These are phyloP conservation scores for Agroathelia rolfsii DNA, from an alignment of 1,284 basidiomycete species.

Conservation along the genomic window DNA sequence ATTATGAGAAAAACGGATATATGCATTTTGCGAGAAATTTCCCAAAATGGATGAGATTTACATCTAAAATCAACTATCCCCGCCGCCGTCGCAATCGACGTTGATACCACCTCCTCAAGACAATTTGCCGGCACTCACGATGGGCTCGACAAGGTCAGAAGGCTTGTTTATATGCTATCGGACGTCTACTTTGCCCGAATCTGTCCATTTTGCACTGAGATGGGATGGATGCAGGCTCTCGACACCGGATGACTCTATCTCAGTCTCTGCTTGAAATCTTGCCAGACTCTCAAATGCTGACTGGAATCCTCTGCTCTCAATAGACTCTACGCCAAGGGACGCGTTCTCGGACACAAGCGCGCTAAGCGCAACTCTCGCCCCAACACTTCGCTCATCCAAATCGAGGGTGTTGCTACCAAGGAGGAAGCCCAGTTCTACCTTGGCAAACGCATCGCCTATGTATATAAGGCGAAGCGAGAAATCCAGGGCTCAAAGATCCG, in stretches of 20 bases:
- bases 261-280: conserved; percentile 5
- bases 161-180: conserved; percentile 7
- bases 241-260: conserved; percentile 20
- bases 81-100: no score
- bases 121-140: no score
- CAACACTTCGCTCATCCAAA: conserved; percentile 93
- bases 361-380: conserved; percentile 94
- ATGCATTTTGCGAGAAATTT: no score
- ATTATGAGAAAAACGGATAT: no score
- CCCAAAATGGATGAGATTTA: no score
- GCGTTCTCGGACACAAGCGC: conserved; percentile 96
- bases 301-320: conserved; percentile 10
- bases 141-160: conserved; percentile 32
- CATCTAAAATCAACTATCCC: no score
- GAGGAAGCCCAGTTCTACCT: conserved; percentile 97
- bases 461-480: conserved; percentile 93
- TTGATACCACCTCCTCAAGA: conserved; percentile 13
- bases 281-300: conserved; percentile 1
- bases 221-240: conserved; percentile 20
- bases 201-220: conserved; percentile 7
- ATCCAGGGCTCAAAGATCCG: conserved; percentile 88
- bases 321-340: conserved; percentile 96
- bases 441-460: conserved; percentile 97
- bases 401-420: conserved; percentile 92
- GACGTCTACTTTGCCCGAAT: conserved; percentile 3